Conservation (phyloP, 345 rosid genomes). For the Eucalyptus caleyi region DNA sequence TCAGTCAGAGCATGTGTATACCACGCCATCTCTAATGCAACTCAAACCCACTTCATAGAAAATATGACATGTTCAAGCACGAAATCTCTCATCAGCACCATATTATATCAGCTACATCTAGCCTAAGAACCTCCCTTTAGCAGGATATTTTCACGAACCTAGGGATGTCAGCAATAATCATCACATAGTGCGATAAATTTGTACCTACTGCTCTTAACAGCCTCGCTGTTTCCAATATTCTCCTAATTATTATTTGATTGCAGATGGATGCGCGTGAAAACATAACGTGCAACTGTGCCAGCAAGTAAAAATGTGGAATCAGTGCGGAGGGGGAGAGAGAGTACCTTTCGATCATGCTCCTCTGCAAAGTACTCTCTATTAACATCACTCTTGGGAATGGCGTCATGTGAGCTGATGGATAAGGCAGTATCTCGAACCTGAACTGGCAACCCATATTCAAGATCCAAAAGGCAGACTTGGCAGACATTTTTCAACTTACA, state of each 20-base stretch:
- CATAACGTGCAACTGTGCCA: not conserved
- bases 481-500: slow-evolving; percentile 94
- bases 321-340: not conserved
- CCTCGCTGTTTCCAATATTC: not conserved
- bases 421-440: slow-evolving; percentile 90
- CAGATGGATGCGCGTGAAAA: not conserved
- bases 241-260: not conserved
- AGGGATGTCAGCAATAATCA: not conserved
- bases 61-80: not conserved
- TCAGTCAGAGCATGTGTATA: not conserved
- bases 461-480: slow-evolving; percentile 95
- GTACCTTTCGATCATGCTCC: slow-evolving; percentile 89
- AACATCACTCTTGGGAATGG: slow-evolving; percentile 90
- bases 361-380: slow-evolving; percentile 90
- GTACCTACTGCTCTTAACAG: not conserved
- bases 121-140: not conserved
- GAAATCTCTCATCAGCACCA: not conserved
- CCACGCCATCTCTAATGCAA: not conserved
- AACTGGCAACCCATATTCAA: slow-evolving; percentile 92
- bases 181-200: not conserved
- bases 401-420: slow-evolving; percentile 61
- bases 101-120: not conserved
- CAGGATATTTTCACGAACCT: not conserved
- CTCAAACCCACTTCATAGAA: not conserved
- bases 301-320: not conserved